Evolutionary conservation across 306 rosid genomes (phyloP).

Genomic region (Dalbergia oliveri): DNA sequence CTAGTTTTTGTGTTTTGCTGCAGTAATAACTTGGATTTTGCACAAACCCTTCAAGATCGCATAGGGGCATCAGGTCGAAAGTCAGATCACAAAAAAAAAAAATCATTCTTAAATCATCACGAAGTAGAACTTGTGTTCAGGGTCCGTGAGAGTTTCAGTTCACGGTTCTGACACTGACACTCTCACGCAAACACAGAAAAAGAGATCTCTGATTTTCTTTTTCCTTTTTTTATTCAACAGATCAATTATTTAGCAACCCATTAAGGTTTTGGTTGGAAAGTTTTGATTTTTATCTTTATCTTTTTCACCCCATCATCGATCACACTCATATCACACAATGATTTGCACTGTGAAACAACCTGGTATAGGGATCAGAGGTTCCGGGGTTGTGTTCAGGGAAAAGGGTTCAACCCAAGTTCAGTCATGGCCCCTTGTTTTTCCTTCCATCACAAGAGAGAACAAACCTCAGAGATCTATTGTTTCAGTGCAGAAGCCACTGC

Average conservation of each 20-base stretch:
- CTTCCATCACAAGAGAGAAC: slow-evolving; percentile 21
- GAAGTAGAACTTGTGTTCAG: slow-evolving; percentile 1
- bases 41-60: neutral
- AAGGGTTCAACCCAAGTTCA: slow-evolving; percentile 17
- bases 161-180: slow-evolving; percentile 46
- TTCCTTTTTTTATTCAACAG: neutral
- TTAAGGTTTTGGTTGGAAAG: slow-evolving; percentile 29
- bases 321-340: slow-evolving; percentile 29
- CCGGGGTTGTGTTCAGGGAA: slow-evolving; percentile 34
- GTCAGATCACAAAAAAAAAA: neutral
- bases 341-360: slow-evolving; percentile 51
- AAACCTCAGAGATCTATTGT: slow-evolving; percentile 38
- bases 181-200: neutral
- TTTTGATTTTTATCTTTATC: slow-evolving; percentile 12
- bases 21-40: neutral
- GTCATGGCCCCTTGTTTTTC: slow-evolving; percentile 29
- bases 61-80: slow-evolving; percentile 5
- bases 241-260: slow-evolving; percentile 36
- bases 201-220: slow-evolving; percentile 12
- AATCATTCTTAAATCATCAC: slow-evolving; percentile 12
- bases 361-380: slow-evolving; percentile 29
- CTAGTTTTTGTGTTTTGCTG: neutral
- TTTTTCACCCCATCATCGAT: slow-evolving; percentile 9
- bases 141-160: slow-evolving; percentile 39
- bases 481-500: slow-evolving; percentile 58